Conservation (phyloP, 495 filamentous ascomycete species). For the Xylaria grammica region DNA sequence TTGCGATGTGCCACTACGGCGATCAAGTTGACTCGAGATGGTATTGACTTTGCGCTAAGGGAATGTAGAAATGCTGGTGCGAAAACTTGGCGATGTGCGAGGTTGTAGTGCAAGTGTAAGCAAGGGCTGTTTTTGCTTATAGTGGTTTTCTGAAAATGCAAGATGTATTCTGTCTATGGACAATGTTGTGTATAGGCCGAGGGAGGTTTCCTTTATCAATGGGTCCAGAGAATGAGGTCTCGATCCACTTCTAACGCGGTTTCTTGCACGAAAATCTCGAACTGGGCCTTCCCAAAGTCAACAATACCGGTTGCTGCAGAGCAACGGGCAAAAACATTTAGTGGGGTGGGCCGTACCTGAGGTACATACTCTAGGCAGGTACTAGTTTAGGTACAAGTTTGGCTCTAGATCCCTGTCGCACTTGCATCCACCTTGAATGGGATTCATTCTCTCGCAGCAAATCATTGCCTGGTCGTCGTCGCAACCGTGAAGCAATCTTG, state of each 20-base stretch:
- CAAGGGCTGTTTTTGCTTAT: background rate
- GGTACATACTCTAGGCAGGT: constrained; percentile 2
- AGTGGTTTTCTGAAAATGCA: constrained; percentile 2
- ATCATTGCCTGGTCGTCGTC: constrained; percentile 18
- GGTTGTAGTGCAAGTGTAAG: background rate
- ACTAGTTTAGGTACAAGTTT: no score
- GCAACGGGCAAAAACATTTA: constrained; percentile 20
- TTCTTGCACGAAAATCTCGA: constrained; percentile 13
- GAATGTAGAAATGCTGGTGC: background rate
- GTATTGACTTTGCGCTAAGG: background rate
- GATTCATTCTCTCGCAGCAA: constrained; percentile 6
- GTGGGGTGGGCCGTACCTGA: background rate
- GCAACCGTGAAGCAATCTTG: constrained; percentile 23
- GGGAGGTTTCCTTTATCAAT: constrained; percentile 14
- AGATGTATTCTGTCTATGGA: background rate
- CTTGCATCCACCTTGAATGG: background rate
- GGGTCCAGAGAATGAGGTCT: background rate
- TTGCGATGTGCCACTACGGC: background rate
- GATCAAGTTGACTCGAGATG: background rate
- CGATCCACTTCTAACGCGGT: background rate
- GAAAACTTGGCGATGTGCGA: background rate
- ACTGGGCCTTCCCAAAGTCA: constrained; percentile 17
- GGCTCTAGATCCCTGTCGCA: no score
- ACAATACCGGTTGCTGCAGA: constrained; percentile 25
- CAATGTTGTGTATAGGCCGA: background rate